Evolutionary conservation across 2,329 filamentous ascomycete species (phyloP).

Genomic region (Hymenoscyphus fraxineus): DNA sequence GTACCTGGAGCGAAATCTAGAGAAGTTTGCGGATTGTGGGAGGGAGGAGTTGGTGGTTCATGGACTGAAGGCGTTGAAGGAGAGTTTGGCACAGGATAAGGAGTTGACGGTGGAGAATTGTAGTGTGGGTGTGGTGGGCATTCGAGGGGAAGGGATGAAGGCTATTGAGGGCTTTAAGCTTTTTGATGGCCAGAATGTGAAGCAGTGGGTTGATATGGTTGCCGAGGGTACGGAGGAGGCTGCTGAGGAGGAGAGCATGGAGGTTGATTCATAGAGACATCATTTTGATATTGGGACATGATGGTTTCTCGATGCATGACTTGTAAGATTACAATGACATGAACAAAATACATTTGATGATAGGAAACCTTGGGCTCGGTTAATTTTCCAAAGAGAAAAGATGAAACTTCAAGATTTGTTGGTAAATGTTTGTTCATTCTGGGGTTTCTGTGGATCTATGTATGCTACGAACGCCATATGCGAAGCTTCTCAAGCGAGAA

Average conservation of each 20-base stretch:
- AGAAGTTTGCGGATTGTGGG: constrained; percentile 70
- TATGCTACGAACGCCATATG: not conserved
- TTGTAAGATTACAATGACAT: constrained; percentile 20
- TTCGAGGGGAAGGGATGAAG: constrained; percentile 48
- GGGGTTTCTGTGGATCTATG: not conserved
- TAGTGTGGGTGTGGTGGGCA: constrained; percentile 79
- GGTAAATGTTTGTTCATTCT: not conserved
- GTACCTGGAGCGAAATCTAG: constrained; percentile 89
- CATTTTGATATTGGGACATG: not conserved
- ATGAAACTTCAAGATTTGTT: not conserved
- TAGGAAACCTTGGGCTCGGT: not conserved
- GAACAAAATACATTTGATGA: constrained; percentile 14
- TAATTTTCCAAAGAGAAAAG: not conserved
- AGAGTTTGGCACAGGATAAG: constrained; percentile 94
- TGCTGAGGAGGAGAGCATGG: constrained; percentile 44
- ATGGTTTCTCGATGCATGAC: constrained; percentile 7
- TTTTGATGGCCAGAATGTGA: constrained; percentile 84
- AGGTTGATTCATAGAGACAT: constrained; percentile 39
- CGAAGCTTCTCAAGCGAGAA: not conserved
- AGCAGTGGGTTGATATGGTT: constrained; percentile 77
- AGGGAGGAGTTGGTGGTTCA: constrained; percentile 88
- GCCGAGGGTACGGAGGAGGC: constrained; percentile 51
- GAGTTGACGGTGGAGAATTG: constrained; percentile 97
- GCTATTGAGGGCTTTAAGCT: constrained; percentile 78
- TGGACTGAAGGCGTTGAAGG: constrained; percentile 86